phyloP scores from a whole-genome alignment of 495 filamentous ascomycete species.

The Trichocladium uniseriatum region DNA sequence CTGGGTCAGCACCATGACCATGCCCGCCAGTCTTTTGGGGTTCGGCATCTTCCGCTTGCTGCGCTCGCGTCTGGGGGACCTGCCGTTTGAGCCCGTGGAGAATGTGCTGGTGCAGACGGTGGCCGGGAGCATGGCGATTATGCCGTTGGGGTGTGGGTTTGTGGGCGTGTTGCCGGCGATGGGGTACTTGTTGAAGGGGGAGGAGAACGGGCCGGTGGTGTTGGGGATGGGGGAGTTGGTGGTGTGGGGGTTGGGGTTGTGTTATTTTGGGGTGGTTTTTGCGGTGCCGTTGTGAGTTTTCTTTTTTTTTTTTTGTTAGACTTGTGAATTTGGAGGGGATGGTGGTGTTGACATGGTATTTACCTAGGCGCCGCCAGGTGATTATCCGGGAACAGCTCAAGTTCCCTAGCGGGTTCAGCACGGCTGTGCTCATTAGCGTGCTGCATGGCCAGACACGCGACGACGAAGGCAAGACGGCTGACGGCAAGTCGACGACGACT shows the following conservation, averaged over 20 bases:
- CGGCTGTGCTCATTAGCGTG: constrained; percentile 83
- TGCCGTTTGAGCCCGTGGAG: constrained; percentile 87
- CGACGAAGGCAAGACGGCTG: constrained; percentile 1
- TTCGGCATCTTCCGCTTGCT: constrained; percentile 89
- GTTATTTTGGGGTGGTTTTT: constrained; percentile 93
- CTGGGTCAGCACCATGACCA: constrained; percentile 62
- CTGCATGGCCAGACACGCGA: constrained; percentile 53
- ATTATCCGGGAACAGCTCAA: constrained; percentile 85
- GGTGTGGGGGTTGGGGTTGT: constrained; percentile 83
- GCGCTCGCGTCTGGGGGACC: constrained; percentile 49
- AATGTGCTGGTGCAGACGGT: constrained; percentile 98
- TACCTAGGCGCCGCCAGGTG: constrained; percentile 55
- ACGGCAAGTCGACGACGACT: neutral
- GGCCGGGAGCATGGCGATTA: constrained; percentile 87
- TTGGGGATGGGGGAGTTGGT: constrained; percentile 67
- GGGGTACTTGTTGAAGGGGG: constrained; percentile 67
- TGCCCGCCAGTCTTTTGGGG: constrained; percentile 93
- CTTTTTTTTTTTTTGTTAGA: neutral
- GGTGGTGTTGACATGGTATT: neutral
- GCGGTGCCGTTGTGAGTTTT: constrained; percentile 59
- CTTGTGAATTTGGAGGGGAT: no score
- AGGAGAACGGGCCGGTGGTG: constrained; percentile 67
- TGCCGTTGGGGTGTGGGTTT: constrained; percentile 94
- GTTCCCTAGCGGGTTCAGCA: constrained; percentile 92
- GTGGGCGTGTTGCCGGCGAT: constrained; percentile 80